phyloP scores from a whole-genome alignment of 2,329 filamentous ascomycete genomes.

The Nemania diffusa region DNA sequence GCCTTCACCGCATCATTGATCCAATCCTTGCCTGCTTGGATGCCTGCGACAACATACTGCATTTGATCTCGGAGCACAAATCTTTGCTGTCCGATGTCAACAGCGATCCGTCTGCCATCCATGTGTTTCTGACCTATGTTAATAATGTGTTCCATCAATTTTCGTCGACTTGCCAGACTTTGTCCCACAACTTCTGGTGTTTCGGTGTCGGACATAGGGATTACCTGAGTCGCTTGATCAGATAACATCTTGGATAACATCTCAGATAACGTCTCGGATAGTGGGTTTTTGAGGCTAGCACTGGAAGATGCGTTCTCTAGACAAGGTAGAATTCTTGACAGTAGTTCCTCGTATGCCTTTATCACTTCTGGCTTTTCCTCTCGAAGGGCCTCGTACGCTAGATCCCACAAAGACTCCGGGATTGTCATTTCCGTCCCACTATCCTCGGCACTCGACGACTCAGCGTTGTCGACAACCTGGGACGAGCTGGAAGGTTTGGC shows the following conservation, averaged over 20 bases:
- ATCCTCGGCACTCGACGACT: too few relatives aligned
- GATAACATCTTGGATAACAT: too few relatives aligned
- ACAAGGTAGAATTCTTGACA: neutral
- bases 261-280: neutral
- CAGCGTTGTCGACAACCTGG: neutral
- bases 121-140: conserved; percentile 4
- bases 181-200: neutral
- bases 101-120: neutral
- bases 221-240: neutral
- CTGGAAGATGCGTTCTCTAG: neutral
- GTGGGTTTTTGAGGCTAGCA: neutral
- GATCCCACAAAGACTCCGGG: conserved; percentile 6
- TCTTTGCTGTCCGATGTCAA: neutral
- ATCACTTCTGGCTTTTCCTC: conserved; percentile 2
- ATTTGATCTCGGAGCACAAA: conserved; percentile 12
- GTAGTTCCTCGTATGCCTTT: conserved; percentile 1
- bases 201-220: neutral
- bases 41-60: conserved; percentile 1
- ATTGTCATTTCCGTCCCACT: neutral
- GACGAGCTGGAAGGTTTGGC: neutral
- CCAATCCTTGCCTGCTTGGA: conserved; percentile 6
- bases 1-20: conserved; percentile 7
- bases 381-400: conserved; percentile 2
- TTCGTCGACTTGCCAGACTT: neutral
- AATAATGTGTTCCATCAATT: conserved; percentile 7